phyloP scores from a whole-genome alignment of 768 basidiomycete genomes.

The Paxillus rubicundulus region DNA sequence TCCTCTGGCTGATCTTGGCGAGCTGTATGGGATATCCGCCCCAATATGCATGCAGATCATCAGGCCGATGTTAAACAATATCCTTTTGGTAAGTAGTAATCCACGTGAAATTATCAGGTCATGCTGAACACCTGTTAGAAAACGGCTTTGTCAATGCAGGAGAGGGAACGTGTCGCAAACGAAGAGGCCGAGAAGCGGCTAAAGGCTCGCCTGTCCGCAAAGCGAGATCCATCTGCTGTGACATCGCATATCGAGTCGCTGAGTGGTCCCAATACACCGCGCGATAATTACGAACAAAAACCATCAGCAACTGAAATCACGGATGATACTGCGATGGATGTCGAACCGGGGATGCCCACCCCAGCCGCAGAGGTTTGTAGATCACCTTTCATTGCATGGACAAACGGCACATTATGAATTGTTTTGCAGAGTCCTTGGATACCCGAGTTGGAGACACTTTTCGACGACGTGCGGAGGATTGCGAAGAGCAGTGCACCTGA shows the following conservation, averaged over 20 bases:
- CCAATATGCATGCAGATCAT: conserved; percentile 94
- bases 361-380: conserved; percentile 25
- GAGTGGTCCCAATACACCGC: conserved; percentile 32
- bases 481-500: conserved; percentile 64
- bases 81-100: conserved; percentile 50
- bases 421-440: conserved; percentile 69
- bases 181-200: conserved; percentile 80
- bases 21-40: conserved; percentile 75
- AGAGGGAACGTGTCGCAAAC: conserved; percentile 64
- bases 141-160: conserved; percentile 60
- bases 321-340: conserved; percentile 55
- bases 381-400: conserved; percentile 1
- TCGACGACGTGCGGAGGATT: conserved; percentile 72
- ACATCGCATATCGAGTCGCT: conserved; percentile 67
- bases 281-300: conserved; percentile 26
- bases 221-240: conserved; percentile 60
- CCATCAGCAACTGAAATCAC: conserved; percentile 30
- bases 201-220: conserved; percentile 72
- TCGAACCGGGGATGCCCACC: conserved; percentile 36
- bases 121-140: conserved; percentile 37
- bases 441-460: conserved; percentile 65
- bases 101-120: neutral
- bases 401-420: conserved; percentile 7
- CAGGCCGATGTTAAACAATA: conserved; percentile 71
- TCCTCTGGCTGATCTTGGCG: conserved; percentile 66